Evolutionary conservation across 305 asterid genomes (phyloP).

Genomic region (Lippia alba): DNA sequence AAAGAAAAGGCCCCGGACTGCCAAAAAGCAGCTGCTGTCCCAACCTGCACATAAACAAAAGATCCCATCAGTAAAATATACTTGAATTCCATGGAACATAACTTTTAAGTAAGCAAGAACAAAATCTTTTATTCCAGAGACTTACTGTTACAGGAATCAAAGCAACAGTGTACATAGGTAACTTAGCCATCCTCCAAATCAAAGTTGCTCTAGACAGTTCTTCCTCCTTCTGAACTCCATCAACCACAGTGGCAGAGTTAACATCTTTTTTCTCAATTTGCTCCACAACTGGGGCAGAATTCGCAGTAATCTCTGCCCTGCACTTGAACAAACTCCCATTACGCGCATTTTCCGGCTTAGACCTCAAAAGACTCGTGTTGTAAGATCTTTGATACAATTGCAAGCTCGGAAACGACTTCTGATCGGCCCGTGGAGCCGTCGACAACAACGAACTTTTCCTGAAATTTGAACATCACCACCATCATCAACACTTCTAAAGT

Average conservation of each 20-base stretch:
- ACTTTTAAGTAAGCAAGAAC: background rate
- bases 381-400: constrained; percentile 17
- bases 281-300: background rate
- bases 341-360: constrained; percentile 13
- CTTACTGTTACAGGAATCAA: constrained; percentile 67
- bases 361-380: constrained; percentile 20
- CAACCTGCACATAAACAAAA: constrained; percentile 47
- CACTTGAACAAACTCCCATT: constrained; percentile 31
- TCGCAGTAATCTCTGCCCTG: constrained; percentile 26
- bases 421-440: constrained; percentile 9
- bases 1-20: constrained; percentile 56
- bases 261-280: background rate
- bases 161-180: constrained; percentile 75
- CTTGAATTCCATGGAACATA: too few species aligned
- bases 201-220: constrained; percentile 54
- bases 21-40: constrained; percentile 65
- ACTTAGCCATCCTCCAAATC: constrained; percentile 68
- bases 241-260: constrained; percentile 29
- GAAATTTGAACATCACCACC: background rate
- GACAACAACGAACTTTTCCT: constrained; percentile 34
- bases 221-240: constrained; percentile 33
- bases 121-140: background rate
- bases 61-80: too few species aligned
- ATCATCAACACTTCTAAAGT: background rate
- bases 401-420: constrained; percentile 32